Base-by-base conservation (phyloP, 148 eudicot genomes). In the Camellia lanceoleosa region DNA sequence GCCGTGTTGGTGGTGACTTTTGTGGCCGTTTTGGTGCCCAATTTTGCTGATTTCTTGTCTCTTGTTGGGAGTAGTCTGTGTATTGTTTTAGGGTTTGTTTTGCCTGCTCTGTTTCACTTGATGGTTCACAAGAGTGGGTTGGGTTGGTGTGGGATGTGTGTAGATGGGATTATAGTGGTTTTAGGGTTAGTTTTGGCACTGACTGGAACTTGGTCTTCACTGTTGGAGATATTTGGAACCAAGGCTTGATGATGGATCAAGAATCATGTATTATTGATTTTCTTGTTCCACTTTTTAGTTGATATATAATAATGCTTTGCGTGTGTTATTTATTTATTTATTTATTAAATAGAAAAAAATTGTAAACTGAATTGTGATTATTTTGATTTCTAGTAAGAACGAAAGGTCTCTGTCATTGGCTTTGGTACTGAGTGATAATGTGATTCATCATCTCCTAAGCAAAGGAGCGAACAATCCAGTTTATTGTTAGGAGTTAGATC, bases 41-140 rank as follows among this genome's bases (percentile, higher is more conserved):
- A 91, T 76, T 91, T 91, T 74, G 91, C 92, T 0, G 92, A 91
- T 81, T 91, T 91, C 84, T 82, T 91, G 86, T 91, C 94, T 3
- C 86, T 91, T 41, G 91, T 91, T 58, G 94, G 94, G 41, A 91
- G 94, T 73, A 91, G 91, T 84, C 92, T 91, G 60, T 91, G 94
- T 75, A 81, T 91, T 68, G 84, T 86, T 6, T 72, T 89, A 47
- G 94, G 94, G 65, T 89, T 91, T 84, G 94, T 91, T 54, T 88
- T 91, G 81, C 94, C 94, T 19, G 73, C 91, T 60, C 84, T 89
- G 79, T 91, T 91, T 55, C 92, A 91, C 76, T 72, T 88, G 78
- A 71, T 91, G 73, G 94, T 88, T 55, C 85, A 78, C 84, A 91
- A 80, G 58, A 84, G 81, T 3, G 90, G 82, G 80, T 75, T 85